These are phyloP conservation scores for Crassisporium funariophilum DNA, from an alignment of 768 basidiomycete genomes.

Conservation along the genomic window DNA sequence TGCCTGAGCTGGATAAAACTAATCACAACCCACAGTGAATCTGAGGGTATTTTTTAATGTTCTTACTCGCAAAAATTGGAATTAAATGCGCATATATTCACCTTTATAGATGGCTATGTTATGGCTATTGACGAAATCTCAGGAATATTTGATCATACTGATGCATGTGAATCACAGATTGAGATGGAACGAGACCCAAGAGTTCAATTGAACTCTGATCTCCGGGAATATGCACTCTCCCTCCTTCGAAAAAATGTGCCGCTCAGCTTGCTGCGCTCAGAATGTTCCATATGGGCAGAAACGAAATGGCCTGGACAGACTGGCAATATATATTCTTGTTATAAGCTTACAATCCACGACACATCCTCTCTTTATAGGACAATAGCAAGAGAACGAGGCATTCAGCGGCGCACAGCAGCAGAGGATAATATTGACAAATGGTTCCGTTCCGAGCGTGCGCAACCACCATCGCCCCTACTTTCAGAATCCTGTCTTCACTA, in stretches of 20 bases:
- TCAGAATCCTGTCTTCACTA: slow-evolving; percentile 24
- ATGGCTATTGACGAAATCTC: slow-evolving; percentile 21
- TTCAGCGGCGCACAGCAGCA: slow-evolving; percentile 23
- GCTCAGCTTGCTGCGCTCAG: slow-evolving; percentile 19
- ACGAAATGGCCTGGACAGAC: slow-evolving; percentile 14
- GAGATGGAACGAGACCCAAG: slow-evolving; percentile 18
- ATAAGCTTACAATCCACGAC: slow-evolving; percentile 17
- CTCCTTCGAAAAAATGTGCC: slow-evolving; percentile 19
- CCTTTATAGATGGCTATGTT: slow-evolving; percentile 9
- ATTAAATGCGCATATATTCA: slow-evolving; percentile 9
- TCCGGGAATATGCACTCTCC: slow-evolving; percentile 20
- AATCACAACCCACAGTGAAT: slow-evolving; percentile 13
- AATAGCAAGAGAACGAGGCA: slow-evolving; percentile 20
- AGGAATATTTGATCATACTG: slow-evolving; percentile 23
- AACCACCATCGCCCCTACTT: slow-evolving; percentile 19
- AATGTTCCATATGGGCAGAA: slow-evolving; percentile 21
- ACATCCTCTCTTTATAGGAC: slow-evolving; percentile 24
- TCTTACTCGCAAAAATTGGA: neutral
- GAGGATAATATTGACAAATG: slow-evolving; percentile 28
- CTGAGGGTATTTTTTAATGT: neutral
- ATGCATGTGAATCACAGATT: slow-evolving; percentile 9
- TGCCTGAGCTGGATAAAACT: slow-evolving; percentile 20
- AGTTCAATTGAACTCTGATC: slow-evolving; percentile 16
- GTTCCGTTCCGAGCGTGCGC: slow-evolving; percentile 19
- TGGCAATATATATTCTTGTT: slow-evolving; percentile 20